phyloP scores from a whole-genome alignment of 768 basidiomycete genomes.

The Cyathus striatus region DNA sequence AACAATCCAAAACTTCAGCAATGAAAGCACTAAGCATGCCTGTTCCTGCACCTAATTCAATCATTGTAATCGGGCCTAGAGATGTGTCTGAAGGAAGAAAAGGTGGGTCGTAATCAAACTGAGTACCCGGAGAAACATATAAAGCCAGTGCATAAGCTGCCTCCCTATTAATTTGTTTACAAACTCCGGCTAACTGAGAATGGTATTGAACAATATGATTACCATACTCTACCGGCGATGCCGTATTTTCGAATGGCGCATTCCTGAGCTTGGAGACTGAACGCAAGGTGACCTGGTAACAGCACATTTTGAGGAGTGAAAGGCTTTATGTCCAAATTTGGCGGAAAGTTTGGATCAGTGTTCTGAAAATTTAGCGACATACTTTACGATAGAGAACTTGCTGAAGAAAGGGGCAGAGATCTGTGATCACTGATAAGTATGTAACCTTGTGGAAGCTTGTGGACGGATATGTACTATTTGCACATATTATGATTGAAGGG shows the following conservation, averaged over 20 bases:
- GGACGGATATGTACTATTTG: too few species aligned
- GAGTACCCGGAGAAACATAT: conserved; percentile 41
- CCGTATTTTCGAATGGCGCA: conserved; percentile 67
- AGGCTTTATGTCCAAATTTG: conserved; percentile 28
- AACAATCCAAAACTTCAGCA: conserved; percentile 25
- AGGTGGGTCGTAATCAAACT: conserved; percentile 50
- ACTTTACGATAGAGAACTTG: too few species aligned
- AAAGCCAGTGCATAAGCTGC: conserved; percentile 56
- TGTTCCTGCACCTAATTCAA: conserved; percentile 82
- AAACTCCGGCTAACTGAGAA: too few species aligned
- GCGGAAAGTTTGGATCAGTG: conserved; percentile 12
- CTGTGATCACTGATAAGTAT: too few species aligned
- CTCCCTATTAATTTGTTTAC: conserved; percentile 54
- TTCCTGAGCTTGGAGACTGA: conserved; percentile 37
- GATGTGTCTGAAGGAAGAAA: conserved; percentile 25
- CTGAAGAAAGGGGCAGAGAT: too few species aligned
- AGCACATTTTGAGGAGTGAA: conserved; percentile 13
- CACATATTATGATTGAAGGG: too few species aligned
- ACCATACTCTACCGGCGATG: conserved; percentile 86
- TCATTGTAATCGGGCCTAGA: conserved; percentile 25
- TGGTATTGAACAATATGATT: conserved; percentile 16
- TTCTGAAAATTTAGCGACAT: too few species aligned
- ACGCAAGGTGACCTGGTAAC: conserved; percentile 13
- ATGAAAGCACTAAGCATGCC: conserved; percentile 52
- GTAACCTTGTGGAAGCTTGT: too few species aligned